Evolutionary conservation across 345 rosid genomes (phyloP).

Genomic region (Camelina laxa): DNA sequence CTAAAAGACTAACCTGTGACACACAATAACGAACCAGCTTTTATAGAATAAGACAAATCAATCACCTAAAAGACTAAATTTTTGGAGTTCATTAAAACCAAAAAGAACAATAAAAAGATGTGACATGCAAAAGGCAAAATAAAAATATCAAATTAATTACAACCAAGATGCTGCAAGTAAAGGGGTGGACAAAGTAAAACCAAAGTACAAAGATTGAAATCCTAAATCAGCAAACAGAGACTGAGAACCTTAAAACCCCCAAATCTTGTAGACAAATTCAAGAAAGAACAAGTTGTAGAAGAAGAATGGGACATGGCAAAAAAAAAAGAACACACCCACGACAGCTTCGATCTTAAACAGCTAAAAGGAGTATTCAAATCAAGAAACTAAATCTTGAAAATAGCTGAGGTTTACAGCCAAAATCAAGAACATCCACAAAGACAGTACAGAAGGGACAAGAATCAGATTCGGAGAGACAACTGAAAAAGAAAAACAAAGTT

Average conservation of each 20-base stretch:
- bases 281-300: constrained; percentile 16
- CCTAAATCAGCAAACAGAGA: constrained; percentile 22
- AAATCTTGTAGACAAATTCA: constrained; percentile 19
- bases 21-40: constrained; percentile 9
- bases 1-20: constrained; percentile 29
- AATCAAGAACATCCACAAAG: constrained; percentile 11
- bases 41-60: constrained; percentile 13
- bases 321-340: not conserved
- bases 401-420: not conserved
- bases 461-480: constrained; percentile 34
- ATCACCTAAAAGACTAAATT: constrained; percentile 3
- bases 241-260: constrained; percentile 24
- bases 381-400: constrained; percentile 25
- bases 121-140: constrained; percentile 43
- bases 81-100: not conserved
- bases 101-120: constrained; percentile 11
- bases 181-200: not conserved
- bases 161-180: constrained; percentile 15
- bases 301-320: not conserved
- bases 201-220: constrained; percentile 9
- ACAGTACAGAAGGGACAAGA: constrained; percentile 2
- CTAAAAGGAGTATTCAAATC: constrained; percentile 19
- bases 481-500: not conserved
- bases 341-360: constrained; percentile 19
- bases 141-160: not conserved